Evolutionary conservation across 2,329 filamentous ascomycete species (phyloP).

Genomic region (Beauveria brongniartii): DNA sequence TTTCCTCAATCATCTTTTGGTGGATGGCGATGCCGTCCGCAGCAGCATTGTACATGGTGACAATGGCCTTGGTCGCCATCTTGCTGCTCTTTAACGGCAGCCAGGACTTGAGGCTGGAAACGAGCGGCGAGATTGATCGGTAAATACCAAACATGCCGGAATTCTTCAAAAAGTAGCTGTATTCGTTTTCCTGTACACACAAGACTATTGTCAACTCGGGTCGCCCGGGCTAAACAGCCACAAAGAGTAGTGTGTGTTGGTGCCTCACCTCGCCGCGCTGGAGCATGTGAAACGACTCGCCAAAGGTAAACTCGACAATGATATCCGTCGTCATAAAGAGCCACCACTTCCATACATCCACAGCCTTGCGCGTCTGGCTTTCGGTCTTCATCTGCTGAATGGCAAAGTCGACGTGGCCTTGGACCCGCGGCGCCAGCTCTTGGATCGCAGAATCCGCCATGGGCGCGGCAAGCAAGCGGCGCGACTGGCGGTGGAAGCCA

Average conservation of each 20-base stretch:
- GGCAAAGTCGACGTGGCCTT: slow-evolving; percentile 17
- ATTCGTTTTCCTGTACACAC: background rate
- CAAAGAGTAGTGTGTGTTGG: background rate
- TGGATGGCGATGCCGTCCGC: background rate
- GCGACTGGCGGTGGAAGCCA: slow-evolving; percentile 1
- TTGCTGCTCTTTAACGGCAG: background rate
- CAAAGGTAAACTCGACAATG: slow-evolving; percentile 21
- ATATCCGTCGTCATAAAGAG: slow-evolving; percentile 20
- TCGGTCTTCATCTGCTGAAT: slow-evolving; percentile 15
- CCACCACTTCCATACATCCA: slow-evolving; percentile 19
- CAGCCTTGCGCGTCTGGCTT: slow-evolving; percentile 6
- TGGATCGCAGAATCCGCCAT: slow-evolving; percentile 6
- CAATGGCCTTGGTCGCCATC: background rate
- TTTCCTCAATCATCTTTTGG: background rate
- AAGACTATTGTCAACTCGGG: background rate
- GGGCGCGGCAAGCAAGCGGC: background rate
- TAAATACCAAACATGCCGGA: slow-evolving; percentile 1
- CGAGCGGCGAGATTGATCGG: background rate
- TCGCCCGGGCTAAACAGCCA: background rate
- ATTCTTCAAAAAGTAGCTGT: slow-evolving; percentile 1
- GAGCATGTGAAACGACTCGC: slow-evolving; percentile 17
- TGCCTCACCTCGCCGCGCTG: background rate
- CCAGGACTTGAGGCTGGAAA: background rate
- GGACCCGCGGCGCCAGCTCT: slow-evolving; percentile 1
- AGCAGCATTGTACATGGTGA: background rate